Base-by-base conservation (phyloP, 148 eudicot genomes). In the Salicornia ramosissima region DNA sequence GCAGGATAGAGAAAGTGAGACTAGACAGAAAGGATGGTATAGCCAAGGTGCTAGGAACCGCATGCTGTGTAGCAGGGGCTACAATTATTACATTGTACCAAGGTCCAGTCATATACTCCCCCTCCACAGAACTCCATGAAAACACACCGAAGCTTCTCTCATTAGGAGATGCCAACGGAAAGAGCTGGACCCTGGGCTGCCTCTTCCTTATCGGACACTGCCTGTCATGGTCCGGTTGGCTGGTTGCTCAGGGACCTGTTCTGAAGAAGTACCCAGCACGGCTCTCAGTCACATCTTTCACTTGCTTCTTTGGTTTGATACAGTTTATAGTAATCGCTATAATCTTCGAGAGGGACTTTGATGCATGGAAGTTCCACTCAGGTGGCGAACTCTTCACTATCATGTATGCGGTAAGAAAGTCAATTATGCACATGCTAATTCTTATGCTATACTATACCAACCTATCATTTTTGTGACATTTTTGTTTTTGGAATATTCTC, bases 151-250 rank as follows among this genome's bases (percentile, higher is more conserved):
- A 71, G 74, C 29, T 80, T 21, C 74, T 34, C 18, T 78, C 85
- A 3, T 83, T 91, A 13, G 97, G 93, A 29, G 96, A 89, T 33
- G 96, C 96, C 0, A 77, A 68, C 2, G 96, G 88, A 3, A 95
- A 95, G 79, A 89, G 76, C 78, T 95, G 99, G 99, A 86, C 96
- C 5, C 71, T 95, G 72, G 99, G 99, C 9, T 95, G 99, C 77
- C 76, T 95, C 47, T 91, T 68, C 81, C 78, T 95, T 75, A 95
- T 91, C 16, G 99, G 99, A 0, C 99, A 95, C 74, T 95, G 99
- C 75, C 70, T 95, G 67, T 87, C 97, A 1, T 95, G 99, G 97
- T 82, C 99, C 25, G 97, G 80, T 12, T 95, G 99, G 99, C 94
- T 95, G 10, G 99, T 95, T 21, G 76, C 91, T 22, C 99, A 95